Percentiles rank a stretch among this genome's conserved stretches.
Conservation (phyloP, 1,139 yeast genomes). For the Hanseniaspora uvarum region DNA sequence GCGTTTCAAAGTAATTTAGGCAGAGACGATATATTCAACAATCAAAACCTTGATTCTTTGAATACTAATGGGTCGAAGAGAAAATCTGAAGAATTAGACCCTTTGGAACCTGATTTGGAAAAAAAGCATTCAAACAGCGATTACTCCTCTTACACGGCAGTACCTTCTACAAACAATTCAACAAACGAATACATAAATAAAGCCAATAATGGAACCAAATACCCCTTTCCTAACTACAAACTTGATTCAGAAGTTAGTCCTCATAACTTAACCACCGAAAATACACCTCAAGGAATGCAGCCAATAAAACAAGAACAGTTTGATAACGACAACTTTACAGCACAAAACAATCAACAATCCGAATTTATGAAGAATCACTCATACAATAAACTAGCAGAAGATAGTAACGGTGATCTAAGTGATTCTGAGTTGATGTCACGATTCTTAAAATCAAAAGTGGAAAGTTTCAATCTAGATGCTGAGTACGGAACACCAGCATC, state of each 20-base stretch:
- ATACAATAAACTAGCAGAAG: not conserved
- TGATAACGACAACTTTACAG: not conserved
- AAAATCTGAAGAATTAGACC: not conserved
- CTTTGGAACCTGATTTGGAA: slow-evolving; percentile 11
- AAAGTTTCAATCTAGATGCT: slow-evolving; percentile 35
- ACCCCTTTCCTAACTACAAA: slow-evolving; percentile 11
- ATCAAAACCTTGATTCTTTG: not conserved
- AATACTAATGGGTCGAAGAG: not conserved
- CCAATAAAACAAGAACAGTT: not conserved
- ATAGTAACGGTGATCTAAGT: slow-evolving; percentile 9
- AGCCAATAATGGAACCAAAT: slow-evolving; percentile 19
- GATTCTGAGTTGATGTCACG: slow-evolving; percentile 20
- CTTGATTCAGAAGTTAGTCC: not conserved
- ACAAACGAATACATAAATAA: not conserved
- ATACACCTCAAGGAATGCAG: not conserved
- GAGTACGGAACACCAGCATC: slow-evolving; percentile 55
- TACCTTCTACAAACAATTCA: not conserved
- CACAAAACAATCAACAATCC: not conserved
- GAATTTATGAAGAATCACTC: slow-evolving; percentile 2
- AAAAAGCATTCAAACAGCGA: slow-evolving; percentile 29
- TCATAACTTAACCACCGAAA: not conserved
- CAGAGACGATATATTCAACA: not conserved
- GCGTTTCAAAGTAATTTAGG: not conserved
- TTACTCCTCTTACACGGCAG: not conserved
- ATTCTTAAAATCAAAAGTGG: slow-evolving; percentile 30